A percentile compares a stretch with the other conserved stretches of the same genome.
phyloP scores from a whole-genome alignment of 2,329 filamentous ascomycete species.

The Xylaria digitata region DNA sequence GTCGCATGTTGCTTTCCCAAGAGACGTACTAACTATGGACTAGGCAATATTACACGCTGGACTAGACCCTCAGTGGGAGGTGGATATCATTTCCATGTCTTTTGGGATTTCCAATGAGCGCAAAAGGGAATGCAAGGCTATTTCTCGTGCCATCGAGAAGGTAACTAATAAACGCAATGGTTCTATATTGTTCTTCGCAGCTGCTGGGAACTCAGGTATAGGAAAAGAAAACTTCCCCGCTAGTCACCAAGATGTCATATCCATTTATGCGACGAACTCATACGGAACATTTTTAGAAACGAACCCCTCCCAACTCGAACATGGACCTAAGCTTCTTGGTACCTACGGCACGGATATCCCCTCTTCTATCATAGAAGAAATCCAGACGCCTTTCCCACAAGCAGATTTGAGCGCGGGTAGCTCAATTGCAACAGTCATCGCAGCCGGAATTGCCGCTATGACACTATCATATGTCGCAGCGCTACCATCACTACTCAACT shows the following conservation, averaged over 20 bases:
- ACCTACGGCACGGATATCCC: slow-evolving; percentile 17
- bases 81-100: slow-evolving; percentile 27
- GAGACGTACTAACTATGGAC: slow-evolving; percentile 12
- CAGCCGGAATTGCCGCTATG: slow-evolving; percentile 15
- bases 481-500: slow-evolving; percentile 15
- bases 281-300: slow-evolving; percentile 11
- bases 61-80: slow-evolving; percentile 15
- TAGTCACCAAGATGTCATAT: slow-evolving; percentile 16
- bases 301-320: background rate
- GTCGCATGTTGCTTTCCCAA: slow-evolving; percentile 13
- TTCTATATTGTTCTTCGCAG: slow-evolving; percentile 15
- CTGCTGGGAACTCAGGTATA: slow-evolving; percentile 16
- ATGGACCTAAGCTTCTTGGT: slow-evolving; percentile 11
- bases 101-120: slow-evolving; percentile 15
- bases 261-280: slow-evolving; percentile 19
- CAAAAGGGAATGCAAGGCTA: background rate
- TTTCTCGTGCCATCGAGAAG: slow-evolving; percentile 9
- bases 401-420: slow-evolving; percentile 9
- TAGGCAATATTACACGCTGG: slow-evolving; percentile 18
- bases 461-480: slow-evolving; percentile 15
- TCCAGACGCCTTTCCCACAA: slow-evolving; percentile 6
- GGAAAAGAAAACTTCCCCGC: slow-evolving; percentile 19
- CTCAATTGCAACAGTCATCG: slow-evolving; percentile 20
- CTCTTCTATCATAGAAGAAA: background rate
- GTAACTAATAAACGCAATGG: slow-evolving; percentile 13